Percentiles rank a stretch among this genome's conserved stretches.
Evolutionary conservation across 495 filamentous ascomycete genomes (phyloP).

Genomic region (Penicillium samsonianum): DNA sequence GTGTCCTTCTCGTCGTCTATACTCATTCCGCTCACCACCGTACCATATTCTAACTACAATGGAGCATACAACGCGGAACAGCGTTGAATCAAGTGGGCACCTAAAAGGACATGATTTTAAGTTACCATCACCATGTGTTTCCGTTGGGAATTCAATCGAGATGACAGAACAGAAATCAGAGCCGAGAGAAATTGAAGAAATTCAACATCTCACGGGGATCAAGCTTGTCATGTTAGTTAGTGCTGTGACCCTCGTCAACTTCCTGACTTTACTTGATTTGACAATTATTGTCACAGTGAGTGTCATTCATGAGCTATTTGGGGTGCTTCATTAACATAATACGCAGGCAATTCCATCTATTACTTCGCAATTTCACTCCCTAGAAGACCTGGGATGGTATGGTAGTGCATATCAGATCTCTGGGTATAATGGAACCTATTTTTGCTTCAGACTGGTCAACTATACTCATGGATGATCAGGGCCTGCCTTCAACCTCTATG

Average conservation of each 20-base stretch:
- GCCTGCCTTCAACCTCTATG: slow-evolving; percentile 47
- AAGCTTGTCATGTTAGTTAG: slow-evolving; percentile 30
- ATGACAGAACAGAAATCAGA: not conserved
- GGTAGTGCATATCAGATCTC: slow-evolving; percentile 47
- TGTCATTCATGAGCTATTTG: not conserved
- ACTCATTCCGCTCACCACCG: not conserved
- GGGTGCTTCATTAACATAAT: not conserved
- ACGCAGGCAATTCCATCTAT: slow-evolving; percentile 43
- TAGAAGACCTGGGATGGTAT: slow-evolving; percentile 50
- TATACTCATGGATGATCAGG: slow-evolving; percentile 23
- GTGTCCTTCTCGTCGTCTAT: not conserved
- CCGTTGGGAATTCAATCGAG: not conserved
- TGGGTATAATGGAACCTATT: slow-evolving; percentile 21
- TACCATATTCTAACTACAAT: not conserved
- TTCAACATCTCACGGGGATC: slow-evolving; percentile 28
- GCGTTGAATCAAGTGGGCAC: not conserved
- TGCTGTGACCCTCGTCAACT: slow-evolving; percentile 33
- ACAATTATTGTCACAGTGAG: slow-evolving; percentile 52
- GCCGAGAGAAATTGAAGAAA: slow-evolving; percentile 4
- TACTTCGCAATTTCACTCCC: slow-evolving; percentile 44
- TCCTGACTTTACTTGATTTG: slow-evolving; percentile 52
- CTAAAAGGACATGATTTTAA: not conserved
- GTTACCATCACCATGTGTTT: not conserved
- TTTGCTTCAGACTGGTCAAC: not conserved
- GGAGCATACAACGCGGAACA: not conserved